These are phyloP conservation scores for Fistulinella prunicolor DNA, from an alignment of 768 basidiomycete genomes.

Conservation along the genomic window DNA sequence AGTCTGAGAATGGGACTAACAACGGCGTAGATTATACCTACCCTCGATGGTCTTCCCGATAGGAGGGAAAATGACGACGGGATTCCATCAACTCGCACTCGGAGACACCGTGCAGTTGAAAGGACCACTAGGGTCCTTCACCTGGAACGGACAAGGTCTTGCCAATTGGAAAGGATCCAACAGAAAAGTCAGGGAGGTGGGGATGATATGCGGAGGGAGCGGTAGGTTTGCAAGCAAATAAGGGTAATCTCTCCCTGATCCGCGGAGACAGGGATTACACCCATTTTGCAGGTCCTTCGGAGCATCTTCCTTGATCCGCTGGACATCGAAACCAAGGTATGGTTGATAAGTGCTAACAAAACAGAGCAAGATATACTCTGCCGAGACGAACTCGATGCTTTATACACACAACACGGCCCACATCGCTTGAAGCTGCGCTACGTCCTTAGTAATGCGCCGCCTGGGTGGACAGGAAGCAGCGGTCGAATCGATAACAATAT, in stretches of 20 bases:
- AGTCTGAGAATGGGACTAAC: constrained; percentile 4
- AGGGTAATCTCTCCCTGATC: neutral
- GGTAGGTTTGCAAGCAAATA: constrained; percentile 31
- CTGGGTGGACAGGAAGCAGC: constrained; percentile 37
- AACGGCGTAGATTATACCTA: constrained; percentile 40
- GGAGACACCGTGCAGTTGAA: constrained; percentile 55
- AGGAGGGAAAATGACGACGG: constrained; percentile 54
- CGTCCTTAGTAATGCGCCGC: constrained; percentile 35
- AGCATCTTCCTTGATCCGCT: constrained; percentile 40
- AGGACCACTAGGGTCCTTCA: constrained; percentile 57
- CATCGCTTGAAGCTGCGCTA: constrained; percentile 42
- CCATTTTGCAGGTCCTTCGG: constrained; percentile 54
- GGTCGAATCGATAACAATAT: constrained; percentile 43
- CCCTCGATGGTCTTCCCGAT: constrained; percentile 33
- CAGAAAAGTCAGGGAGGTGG: constrained; percentile 39
- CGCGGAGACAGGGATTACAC: constrained; percentile 43
- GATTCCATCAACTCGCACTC: constrained; percentile 43
- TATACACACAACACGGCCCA: constrained; percentile 28
- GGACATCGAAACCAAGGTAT: constrained; percentile 40
- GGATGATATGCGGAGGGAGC: constrained; percentile 57
- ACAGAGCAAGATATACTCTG: constrained; percentile 50
- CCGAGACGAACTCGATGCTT: constrained; percentile 44
- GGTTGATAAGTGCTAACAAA: constrained; percentile 48
- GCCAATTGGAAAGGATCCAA: constrained; percentile 37
- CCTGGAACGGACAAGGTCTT: constrained; percentile 44